phyloP scores from a whole-genome alignment of 257 asterid genomes.

The Avicennia marina region DNA sequence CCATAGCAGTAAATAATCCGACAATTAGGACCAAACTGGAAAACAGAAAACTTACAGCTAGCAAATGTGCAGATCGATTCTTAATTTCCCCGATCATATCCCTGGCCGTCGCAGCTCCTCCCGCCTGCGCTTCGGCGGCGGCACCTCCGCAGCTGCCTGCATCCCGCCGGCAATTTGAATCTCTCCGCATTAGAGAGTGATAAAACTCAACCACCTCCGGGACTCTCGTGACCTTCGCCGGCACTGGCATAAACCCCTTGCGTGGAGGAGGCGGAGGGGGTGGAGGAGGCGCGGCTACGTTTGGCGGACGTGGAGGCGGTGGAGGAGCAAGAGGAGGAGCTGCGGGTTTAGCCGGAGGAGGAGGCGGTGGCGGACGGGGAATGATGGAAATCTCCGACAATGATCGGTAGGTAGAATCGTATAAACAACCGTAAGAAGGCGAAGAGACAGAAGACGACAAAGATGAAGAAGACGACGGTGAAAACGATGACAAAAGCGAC shows the following conservation, averaged over 20 bases:
- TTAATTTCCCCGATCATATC: conserved; percentile 96
- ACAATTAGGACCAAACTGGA: conserved; percentile 15
- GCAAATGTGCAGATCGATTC: conserved; percentile 77
- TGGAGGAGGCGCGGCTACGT: conserved; percentile 38
- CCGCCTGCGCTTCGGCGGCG: conserved; percentile 37
- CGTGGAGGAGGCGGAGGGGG: conserved; percentile 56
- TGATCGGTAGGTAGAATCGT: conserved; percentile 64
- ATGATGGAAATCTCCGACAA: conserved; percentile 29
- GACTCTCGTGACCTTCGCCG: conserved; percentile 50
- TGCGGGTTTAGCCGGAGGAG: conserved; percentile 13
- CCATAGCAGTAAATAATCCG: conserved; percentile 34
- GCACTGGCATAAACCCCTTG: conserved; percentile 36
- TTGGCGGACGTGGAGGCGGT: conserved; percentile 24
- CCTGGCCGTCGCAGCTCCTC: conserved; percentile 35
- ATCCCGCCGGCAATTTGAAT: conserved; percentile 50
- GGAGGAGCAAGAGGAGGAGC: conserved; percentile 35
- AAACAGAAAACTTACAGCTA: conserved; percentile 48
- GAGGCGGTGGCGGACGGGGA: conserved; percentile 30
- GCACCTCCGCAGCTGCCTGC: conserved; percentile 22
- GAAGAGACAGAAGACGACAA: conserved; percentile 48
- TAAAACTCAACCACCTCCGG: conserved; percentile 93
- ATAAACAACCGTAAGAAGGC: conserved; percentile 47
- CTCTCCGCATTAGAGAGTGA: conserved; percentile 74
- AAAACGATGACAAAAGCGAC: conserved; percentile 35
- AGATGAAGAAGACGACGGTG: conserved; percentile 30